A percentile compares a stretch with the other conserved stretches of the same genome.
phyloP scores from a whole-genome alignment of 1,139 yeast genomes.

The Geotrichum histeridarum region DNA sequence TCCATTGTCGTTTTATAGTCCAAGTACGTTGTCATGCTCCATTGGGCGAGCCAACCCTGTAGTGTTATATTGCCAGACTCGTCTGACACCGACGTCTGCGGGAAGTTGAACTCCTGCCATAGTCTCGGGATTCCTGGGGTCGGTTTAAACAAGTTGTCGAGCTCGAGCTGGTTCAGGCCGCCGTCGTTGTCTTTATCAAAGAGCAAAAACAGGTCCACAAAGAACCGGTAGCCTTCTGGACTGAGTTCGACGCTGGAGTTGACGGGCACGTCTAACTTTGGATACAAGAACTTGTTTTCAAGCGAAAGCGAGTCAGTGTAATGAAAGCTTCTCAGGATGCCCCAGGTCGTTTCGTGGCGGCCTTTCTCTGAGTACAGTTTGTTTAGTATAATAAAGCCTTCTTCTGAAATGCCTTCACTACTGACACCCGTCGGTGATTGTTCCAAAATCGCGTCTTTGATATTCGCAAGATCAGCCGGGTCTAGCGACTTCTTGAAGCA shows the following conservation, averaged over 20 bases:
- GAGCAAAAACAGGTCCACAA: constrained; percentile 79
- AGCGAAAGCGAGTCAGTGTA: constrained; percentile 88
- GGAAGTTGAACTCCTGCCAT: constrained; percentile 84
- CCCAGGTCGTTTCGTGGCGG: constrained; percentile 95
- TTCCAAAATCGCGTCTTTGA: constrained; percentile 40
- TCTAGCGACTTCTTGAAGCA: constrained; percentile 66
- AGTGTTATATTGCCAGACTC: constrained; percentile 84
- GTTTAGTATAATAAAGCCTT: constrained; percentile 72
- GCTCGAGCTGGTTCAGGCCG: constrained; percentile 72
- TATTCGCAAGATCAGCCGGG: constrained; percentile 46
- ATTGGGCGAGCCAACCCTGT: constrained; percentile 98
- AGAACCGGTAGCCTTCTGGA: constrained; percentile 86
- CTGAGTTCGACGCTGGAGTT: constrained; percentile 83
- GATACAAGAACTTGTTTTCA: constrained; percentile 69
- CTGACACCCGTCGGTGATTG: constrained; percentile 21
- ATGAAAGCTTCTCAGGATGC: constrained; percentile 76
- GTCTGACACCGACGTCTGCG: constrained; percentile 79
- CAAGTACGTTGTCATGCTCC: constrained; percentile 91
- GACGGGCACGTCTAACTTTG: constrained; percentile 70
- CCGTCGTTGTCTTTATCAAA: constrained; percentile 96
- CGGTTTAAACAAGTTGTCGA: constrained; percentile 64
- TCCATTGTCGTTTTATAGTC: constrained; percentile 81
- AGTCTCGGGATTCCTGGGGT: constrained; percentile 88
- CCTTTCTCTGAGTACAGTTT: constrained; percentile 84
- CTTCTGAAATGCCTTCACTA: constrained; percentile 57